Conservation (phyloP, 2,329 filamentous ascomycete genomes). For the Botryotinia narcissicola region DNA sequence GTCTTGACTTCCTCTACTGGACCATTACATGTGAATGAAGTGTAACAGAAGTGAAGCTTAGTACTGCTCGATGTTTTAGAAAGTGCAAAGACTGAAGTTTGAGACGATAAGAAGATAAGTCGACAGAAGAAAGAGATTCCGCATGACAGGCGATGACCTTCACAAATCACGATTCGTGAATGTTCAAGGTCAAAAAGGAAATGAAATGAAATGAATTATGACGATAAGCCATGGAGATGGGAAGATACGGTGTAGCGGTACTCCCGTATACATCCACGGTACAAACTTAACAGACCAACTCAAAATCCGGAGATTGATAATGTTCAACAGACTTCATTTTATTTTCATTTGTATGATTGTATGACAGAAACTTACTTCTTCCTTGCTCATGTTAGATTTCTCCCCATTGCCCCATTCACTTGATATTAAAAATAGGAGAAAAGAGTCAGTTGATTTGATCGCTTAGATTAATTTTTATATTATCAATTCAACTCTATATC, state of each 20-base stretch:
- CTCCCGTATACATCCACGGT: background rate
- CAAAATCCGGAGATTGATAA: conserved; percentile 4
- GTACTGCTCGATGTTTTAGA: background rate
- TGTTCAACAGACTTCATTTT: conserved; percentile 1
- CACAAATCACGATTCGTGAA: background rate
- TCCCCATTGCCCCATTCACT: background rate
- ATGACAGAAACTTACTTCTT: background rate
- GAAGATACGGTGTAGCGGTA: conserved; percentile 2
- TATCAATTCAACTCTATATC: background rate
- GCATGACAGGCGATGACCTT: background rate
- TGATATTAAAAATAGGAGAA: background rate
- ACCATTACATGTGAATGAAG: background rate
- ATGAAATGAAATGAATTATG: background rate
- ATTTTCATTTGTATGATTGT: background rate
- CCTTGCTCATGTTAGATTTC: background rate
- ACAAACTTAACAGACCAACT: background rate
- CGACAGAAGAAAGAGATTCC: background rate
- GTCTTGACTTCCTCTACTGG: background rate
- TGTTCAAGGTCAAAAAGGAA: background rate
- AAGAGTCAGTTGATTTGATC: background rate
- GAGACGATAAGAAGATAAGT: background rate
- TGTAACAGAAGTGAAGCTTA: background rate
- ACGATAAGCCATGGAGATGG: background rate
- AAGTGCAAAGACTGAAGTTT: background rate
- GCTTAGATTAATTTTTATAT: background rate